Percentiles rank a stretch among this genome's conserved stretches.
These are phyloP conservation scores for Pelargonium fulgidum DNA, from an alignment of 441 rosid genomes.

Conservation along the genomic window DNA sequence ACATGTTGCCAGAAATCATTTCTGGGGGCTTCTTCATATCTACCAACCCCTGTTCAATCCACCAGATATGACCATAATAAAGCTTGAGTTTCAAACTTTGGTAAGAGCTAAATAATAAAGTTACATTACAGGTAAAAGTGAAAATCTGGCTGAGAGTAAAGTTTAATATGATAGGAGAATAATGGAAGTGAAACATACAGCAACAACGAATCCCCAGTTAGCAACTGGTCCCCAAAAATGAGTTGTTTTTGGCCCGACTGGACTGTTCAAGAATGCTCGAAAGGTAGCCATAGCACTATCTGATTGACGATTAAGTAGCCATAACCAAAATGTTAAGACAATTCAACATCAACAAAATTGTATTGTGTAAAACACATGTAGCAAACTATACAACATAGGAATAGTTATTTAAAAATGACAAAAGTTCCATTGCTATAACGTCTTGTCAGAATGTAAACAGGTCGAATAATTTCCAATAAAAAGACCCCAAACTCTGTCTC, in stretches of 20 bases:
- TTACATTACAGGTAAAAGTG: background rate
- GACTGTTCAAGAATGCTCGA: constrained; percentile 79
- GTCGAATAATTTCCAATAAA: background rate
- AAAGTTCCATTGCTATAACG: background rate
- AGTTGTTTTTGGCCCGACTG: constrained; percentile 89
- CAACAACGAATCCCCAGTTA: constrained; percentile 88
- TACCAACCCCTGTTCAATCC: constrained; percentile 59
- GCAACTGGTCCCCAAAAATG: constrained; percentile 99
- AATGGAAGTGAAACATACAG: constrained; percentile 43
- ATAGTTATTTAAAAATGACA: background rate
- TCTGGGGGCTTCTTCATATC: constrained; percentile 93
- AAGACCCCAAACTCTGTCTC: background rate
- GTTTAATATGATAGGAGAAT: constrained; percentile 7
- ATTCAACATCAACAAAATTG: background rate
- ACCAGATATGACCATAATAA: constrained; percentile 15
- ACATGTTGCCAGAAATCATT: constrained; percentile 92
- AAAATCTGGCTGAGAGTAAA: background rate
- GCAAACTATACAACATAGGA: background rate
- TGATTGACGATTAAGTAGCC: background rate
- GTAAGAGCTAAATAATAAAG: constrained; percentile 2
- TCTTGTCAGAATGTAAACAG: background rate
- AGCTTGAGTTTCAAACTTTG: background rate
- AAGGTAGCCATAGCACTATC: constrained; percentile 40
- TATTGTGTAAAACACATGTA: background rate
- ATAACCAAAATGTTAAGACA: background rate